phyloP scores from a whole-genome alignment of 352 stramenopile genomes.

The Phytophthora sp. region DNA sequence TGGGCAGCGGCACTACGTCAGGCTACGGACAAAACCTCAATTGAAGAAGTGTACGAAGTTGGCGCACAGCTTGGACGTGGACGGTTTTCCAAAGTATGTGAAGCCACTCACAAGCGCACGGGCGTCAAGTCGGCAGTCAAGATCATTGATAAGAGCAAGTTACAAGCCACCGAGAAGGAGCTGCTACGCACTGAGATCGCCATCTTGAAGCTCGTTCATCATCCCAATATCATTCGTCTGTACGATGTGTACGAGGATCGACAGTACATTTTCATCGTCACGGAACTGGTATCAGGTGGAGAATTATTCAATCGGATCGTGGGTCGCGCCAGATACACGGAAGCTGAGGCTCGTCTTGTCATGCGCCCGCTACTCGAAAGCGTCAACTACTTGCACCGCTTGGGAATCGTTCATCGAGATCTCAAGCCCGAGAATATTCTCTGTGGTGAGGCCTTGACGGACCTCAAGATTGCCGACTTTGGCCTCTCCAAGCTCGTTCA shows the following conservation, averaged over 20 bases:
- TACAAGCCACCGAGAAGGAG: constrained; percentile 88
- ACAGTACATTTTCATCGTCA: constrained; percentile 97
- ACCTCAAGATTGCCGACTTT: constrained; percentile 94
- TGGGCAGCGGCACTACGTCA: constrained; percentile 81
- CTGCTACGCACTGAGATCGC: constrained; percentile 93
- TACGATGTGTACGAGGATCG: constrained; percentile 93
- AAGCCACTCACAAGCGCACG: constrained; percentile 67
- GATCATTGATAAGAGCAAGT: constrained; percentile 93
- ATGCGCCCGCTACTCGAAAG: constrained; percentile 90
- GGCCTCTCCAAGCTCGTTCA: constrained; percentile 93
- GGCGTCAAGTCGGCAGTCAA: constrained; percentile 89
- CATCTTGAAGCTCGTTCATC: constrained; percentile 93
- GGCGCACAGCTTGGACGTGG: constrained; percentile 88
- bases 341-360: constrained; percentile 88
- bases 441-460: constrained; percentile 86
- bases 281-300: constrained; percentile 96
- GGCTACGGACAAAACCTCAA: constrained; percentile 88
- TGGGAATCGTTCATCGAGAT: constrained; percentile 92
- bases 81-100: constrained; percentile 90
- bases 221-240: constrained; percentile 88
- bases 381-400: constrained; percentile 90
- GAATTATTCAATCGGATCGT: constrained; percentile 98
- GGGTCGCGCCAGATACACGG: constrained; percentile 81
- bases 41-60: constrained; percentile 92
- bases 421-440: constrained; percentile 91